Evolutionary conservation across 2,329 filamentous ascomycete species (phyloP).

Genomic region (Fusarium virguliforme): DNA sequence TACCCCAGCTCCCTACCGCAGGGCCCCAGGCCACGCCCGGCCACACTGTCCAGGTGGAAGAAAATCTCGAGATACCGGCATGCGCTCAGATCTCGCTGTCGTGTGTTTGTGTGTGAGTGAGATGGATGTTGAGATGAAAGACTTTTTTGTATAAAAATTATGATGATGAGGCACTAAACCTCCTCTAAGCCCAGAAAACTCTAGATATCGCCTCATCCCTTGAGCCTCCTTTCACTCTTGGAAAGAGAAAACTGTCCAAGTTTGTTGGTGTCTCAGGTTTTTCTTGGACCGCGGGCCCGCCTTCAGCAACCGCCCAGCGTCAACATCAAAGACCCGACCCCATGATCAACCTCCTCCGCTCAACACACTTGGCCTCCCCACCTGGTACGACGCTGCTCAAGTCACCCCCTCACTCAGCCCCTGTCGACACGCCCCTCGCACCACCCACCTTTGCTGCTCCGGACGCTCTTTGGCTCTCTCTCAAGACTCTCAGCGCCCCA

Average conservation of each 20-base stretch:
- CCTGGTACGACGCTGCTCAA: conserved; percentile 55
- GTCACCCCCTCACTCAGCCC: conserved; percentile 45
- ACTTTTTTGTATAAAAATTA: not conserved
- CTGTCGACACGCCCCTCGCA: conserved; percentile 50
- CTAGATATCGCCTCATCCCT: not conserved
- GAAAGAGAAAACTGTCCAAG: not conserved
- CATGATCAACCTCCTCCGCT: conserved; percentile 50
- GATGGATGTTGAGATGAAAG: not conserved
- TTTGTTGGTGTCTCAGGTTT: conserved; percentile 12
- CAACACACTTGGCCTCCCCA: conserved; percentile 42
- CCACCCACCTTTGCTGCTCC: conserved; percentile 45
- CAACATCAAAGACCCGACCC: conserved; percentile 34
- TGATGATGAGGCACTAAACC: not conserved
- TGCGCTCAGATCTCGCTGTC: conserved; percentile 4
- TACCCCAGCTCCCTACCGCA: conserved; percentile 26
- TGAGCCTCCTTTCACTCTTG: not conserved
- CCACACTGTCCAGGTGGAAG: conserved; percentile 15
- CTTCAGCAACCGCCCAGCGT: conserved; percentile 45
- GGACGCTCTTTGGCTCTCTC: conserved; percentile 39
- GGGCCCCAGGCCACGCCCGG: conserved; percentile 24
- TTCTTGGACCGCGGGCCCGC: conserved; percentile 29
- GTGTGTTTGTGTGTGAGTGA: not conserved
- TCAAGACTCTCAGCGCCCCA: conserved; percentile 31
- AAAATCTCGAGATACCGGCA: conserved; percentile 8
- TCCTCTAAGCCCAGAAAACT: not conserved